A percentile compares a stretch with the other conserved stretches of the same genome.
Conservation (phyloP, 768 basidiomycete species). For the Leccinum barrowsii region DNA sequence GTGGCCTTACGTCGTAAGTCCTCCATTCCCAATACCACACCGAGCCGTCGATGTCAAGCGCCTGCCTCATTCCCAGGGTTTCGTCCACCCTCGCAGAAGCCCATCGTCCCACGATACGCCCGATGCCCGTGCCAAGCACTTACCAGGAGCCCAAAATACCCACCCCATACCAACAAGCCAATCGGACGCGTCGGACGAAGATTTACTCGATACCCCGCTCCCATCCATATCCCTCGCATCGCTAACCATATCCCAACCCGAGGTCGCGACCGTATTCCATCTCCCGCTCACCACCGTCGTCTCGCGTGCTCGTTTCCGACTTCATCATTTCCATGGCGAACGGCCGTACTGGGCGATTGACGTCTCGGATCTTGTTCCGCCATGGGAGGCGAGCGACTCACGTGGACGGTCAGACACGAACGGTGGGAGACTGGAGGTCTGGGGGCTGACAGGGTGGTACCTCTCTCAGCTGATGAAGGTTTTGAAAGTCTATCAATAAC, state of each 20-base stretch:
- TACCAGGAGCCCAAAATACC: neutral
- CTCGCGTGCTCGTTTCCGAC: conserved; percentile 45
- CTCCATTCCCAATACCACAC: neutral
- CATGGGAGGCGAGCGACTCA: conserved; percentile 32
- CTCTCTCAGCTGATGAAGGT: conserved; percentile 58
- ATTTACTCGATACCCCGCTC: conserved; percentile 41
- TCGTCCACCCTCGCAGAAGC: conserved; percentile 24
- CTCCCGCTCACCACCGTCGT: conserved; percentile 55
- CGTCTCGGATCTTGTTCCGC: conserved; percentile 53
- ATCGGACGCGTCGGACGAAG: neutral
- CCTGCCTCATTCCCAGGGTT: conserved; percentile 32
- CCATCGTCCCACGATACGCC: neutral
- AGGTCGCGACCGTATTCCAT: conserved; percentile 72
- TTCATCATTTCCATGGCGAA: conserved; percentile 50
- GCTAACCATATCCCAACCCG: conserved; percentile 51
- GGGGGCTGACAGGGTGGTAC: conserved; percentile 84
- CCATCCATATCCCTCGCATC: conserved; percentile 55
- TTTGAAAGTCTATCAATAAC: conserved; percentile 45
- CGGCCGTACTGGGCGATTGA: conserved; percentile 64
- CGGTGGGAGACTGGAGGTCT: conserved; percentile 59
- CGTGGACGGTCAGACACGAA: conserved; percentile 40
- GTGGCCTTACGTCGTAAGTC: conserved; percentile 73
- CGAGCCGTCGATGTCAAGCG: neutral
- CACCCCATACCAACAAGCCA: neutral
- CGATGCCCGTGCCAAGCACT: neutral